Percentiles rank a stretch among this genome's conserved stretches.
These are phyloP conservation scores for Acorus calamus DNA, from an alignment of 106 monocot genomes.

Conservation along the genomic window DNA sequence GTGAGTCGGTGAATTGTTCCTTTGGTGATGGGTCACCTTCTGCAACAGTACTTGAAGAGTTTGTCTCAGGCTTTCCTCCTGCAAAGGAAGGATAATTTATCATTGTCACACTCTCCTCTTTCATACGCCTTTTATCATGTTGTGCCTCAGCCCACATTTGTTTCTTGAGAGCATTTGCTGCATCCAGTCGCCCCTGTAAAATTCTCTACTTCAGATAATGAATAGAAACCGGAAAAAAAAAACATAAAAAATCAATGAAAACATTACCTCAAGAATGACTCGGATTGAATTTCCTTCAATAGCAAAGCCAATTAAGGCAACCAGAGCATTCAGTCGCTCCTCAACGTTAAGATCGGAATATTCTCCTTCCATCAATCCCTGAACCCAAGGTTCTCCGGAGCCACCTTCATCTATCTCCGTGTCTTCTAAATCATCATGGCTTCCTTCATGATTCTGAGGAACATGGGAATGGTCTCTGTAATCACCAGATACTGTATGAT, in stretches of 20 bases:
- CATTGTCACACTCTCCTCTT: slow-evolving; percentile 66
- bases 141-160: slow-evolving; percentile 98
- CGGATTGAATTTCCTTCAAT: slow-evolving; percentile 94
- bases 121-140: slow-evolving; percentile 82
- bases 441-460: slow-evolving; percentile 18
- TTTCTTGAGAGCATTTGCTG: slow-evolving; percentile 89
- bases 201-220: neutral
- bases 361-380: slow-evolving; percentile 75
- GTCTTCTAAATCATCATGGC: slow-evolving; percentile 28
- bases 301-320: slow-evolving; percentile 70
- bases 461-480: no score
- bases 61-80: slow-evolving; percentile 37
- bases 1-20: slow-evolving; percentile 24
- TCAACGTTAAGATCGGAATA: slow-evolving; percentile 85
- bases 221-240: no score
- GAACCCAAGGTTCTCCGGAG: slow-evolving; percentile 77
- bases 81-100: slow-evolving; percentile 38
- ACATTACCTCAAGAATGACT: slow-evolving; percentile 67
- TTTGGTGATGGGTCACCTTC: slow-evolving; percentile 27
- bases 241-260: neutral
- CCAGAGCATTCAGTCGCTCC: slow-evolving; percentile 92
- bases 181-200: slow-evolving; percentile 87
- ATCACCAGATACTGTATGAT: no score
- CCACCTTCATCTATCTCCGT: slow-evolving; percentile 78
- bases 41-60: slow-evolving; percentile 20